Evolutionary conservation across 495 filamentous ascomycete species (phyloP), one percentile per base, ranked within the genome.

Genomic region (Ramalina peruviana): DNA sequence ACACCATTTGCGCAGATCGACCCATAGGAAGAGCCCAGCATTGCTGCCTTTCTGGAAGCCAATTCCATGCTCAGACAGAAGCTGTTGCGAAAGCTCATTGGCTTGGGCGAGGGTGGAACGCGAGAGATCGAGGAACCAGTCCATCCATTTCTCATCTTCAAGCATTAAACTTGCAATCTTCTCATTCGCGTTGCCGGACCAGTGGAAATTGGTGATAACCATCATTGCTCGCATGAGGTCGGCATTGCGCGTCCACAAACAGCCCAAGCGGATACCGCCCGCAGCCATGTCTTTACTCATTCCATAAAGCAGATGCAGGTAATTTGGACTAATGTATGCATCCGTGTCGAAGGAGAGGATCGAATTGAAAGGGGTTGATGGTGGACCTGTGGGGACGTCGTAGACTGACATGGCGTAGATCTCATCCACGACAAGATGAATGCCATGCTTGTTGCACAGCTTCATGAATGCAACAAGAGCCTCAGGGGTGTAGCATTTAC

Each of bases 381-480:
- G 25, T 0, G 62, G 55, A 0, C 48, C 20, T 6, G 65, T 57
- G 0, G 60, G 58, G 21, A 67, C 68, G 9, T 68, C 56, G 53
- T 68, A 82, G 0, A 74, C 62, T 0, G 72, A 76, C 16, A 79
- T 57, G 0, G 74, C 80, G 55, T 82, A 82, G 12, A 83, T 72
- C 56, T 84, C 80, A 46, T 84, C 80, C 40, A 71, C 72, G 44
- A 83, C 68, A 3, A 83, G 54, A 50, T 83, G 78, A 1, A 84
- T 62, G 16, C 65, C 58, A 50, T 79, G 66, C 27, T 71, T 67
- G 20, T 72, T 62, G 47, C 79, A 83, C 5, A 82, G 54, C 9
- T 58, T 58, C 65, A 79, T 67, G 25, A 77, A 59, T 16, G 53
- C 64, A 10, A 67, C 52, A 0, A 82, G 51, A 0, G 66, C 65